Evolutionary conservation across 202 grass and related monocot species (phyloP), one percentile per base, ranked within the genome.

Genomic region (Setaria viridis): DNA sequence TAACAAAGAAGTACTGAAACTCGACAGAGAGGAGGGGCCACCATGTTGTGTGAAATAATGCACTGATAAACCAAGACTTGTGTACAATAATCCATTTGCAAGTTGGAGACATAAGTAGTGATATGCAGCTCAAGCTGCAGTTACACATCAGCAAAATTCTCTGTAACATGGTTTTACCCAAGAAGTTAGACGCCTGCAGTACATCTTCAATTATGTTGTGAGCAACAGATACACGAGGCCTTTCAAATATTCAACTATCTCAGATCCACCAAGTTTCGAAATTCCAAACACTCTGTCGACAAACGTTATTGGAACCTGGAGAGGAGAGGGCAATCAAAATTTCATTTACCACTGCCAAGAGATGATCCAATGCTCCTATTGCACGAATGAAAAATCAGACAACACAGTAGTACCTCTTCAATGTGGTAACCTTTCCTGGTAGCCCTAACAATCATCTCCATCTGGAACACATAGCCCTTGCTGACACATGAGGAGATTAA

Each of bases 401-500:
- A 50, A 0, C 6, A 7, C 11, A 20, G 54, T 62, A 20, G 34
- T 62, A 93, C 97, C 94, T 99, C 97, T 88, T 96, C 94, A 34
- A 94, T 91, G 58, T 64, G 87, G 90, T 91, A 96, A 10, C 87
- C 81, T 83, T 97, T 99, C 59, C 97, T 94, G 12, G 92, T 96
- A 68, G 97, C 97, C 81, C 97, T 99, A 50, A 99, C 92, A 82
- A 99, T 97, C 94, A 99, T 97, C 69, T 97, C 97, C 97, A 99
- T 99, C 81, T 99, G 97, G 80, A 99, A 99, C 15, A 99, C 97
- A 15, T 99, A 97, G 4, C 97, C 94, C 84, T 99, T 99, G 86
- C 94, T 99, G 41, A 99, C 94, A 8, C 93, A 96, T 10, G 97
- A 99, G 55, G 90, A 96, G 30, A 96, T 92, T 37, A 99, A 85